These are phyloP conservation scores for Chenopodium formosanum DNA, from an alignment of 148 eudicot species.

Conservation along the genomic window DNA sequence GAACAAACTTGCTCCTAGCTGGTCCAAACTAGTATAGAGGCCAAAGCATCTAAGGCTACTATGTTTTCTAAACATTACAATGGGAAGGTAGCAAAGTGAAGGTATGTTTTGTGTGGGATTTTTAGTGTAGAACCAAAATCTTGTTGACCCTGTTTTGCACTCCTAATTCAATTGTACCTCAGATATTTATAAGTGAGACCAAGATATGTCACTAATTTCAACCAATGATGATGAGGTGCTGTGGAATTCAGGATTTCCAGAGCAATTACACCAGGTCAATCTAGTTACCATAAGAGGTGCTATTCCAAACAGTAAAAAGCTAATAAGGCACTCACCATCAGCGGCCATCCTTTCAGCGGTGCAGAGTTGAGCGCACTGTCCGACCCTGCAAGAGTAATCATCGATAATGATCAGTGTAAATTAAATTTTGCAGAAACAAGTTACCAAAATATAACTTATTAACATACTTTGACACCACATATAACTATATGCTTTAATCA, in stretches of 20 bases:
- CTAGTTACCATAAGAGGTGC: background rate
- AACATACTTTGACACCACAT: background rate
- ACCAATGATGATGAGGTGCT: background rate
- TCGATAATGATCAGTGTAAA: too few species aligned
- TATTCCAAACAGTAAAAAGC: background rate
- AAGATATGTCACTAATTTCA: background rate
- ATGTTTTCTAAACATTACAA: background rate
- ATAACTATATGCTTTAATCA: background rate
- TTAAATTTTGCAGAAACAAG: background rate
- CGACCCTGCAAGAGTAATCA: slow-evolving; percentile 14
- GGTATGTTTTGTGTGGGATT: background rate
- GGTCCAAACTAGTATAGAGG: background rate
- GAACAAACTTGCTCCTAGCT: background rate
- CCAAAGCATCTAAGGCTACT: background rate
- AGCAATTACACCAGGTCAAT: background rate
- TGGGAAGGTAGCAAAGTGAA: background rate
- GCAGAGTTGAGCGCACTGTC: background rate
- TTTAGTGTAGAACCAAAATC: background rate
- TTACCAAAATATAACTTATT: background rate
- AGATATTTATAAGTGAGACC: background rate
- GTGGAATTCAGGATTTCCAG: background rate
- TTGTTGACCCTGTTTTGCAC: background rate
- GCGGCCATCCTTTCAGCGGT: slow-evolving; percentile 24
- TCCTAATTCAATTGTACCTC: background rate
- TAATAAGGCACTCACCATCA: slow-evolving; percentile 15